These are phyloP conservation scores for Kwoniella sp. DNA, from an alignment of 768 basidiomycete genomes.

Conservation along the genomic window DNA sequence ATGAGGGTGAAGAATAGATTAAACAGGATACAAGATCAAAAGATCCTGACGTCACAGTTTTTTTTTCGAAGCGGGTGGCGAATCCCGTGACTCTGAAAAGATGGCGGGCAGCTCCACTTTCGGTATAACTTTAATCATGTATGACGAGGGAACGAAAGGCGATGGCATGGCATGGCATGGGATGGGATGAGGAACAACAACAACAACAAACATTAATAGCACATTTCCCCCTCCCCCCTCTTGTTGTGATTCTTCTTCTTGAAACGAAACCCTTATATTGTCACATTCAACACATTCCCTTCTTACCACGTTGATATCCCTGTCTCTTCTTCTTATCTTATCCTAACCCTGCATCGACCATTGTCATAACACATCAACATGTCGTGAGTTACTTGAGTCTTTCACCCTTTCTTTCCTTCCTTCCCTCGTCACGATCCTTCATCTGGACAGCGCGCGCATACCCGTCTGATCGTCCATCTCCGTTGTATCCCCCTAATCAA, in stretches of 20 bases:
- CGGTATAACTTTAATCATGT: neutral
- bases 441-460: no score
- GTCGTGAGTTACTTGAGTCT: conserved; percentile 12
- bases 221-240: neutral
- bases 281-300: neutral
- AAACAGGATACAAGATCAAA: neutral
- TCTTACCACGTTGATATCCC: neutral
- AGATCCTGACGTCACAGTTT: neutral
- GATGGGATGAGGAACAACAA: neutral
- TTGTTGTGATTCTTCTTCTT: neutral
- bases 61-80: neutral
- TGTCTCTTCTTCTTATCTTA: neutral
- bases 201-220: neutral
- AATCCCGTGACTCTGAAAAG: neutral
- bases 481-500: no score
- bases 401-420: neutral
- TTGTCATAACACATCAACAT: conserved; percentile 9
- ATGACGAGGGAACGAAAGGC: neutral
- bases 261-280: no score
- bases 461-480: no score
- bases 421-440: no score
- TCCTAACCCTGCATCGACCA: neutral
- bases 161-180: no score
- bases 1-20: no score
- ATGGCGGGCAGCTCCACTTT: neutral